Conservation (phyloP, 106 monocot genomes). For the Dendrobium officinale region DNA sequence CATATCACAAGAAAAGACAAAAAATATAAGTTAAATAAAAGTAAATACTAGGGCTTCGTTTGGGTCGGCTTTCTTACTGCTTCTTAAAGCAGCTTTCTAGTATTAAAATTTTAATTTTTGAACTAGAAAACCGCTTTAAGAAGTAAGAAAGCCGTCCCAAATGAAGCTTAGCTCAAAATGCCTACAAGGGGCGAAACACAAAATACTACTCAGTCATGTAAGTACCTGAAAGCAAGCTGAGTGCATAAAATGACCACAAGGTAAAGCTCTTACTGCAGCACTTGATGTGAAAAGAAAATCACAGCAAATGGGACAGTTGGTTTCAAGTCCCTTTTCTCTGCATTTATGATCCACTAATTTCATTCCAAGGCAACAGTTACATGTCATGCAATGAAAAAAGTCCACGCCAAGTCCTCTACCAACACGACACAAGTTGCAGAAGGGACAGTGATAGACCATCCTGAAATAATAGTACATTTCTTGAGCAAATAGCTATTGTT, state of each 20-base stretch:
- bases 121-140: too few relatives aligned
- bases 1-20: neutral
- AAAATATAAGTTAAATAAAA: conserved; percentile 77
- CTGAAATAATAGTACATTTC: conserved; percentile 27
- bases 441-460: conserved; percentile 95
- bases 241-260: conserved; percentile 99
- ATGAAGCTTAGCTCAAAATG: conserved; percentile 36
- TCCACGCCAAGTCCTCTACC: conserved; percentile 93
- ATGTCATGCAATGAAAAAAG: conserved; percentile 98
- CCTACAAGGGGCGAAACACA: conserved; percentile 53
- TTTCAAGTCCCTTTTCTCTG: conserved; percentile 76
- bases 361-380: conserved; percentile 98
- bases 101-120: too few relatives aligned
- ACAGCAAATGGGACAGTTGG: conserved; percentile 97
- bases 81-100: too few relatives aligned
- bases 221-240: conserved; percentile 96
- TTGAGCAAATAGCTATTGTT: neutral
- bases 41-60: conserved; percentile 35
- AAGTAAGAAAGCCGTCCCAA: too few relatives aligned
- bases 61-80: too few relatives aligned
- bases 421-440: conserved; percentile 95
- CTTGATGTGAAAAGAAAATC: conserved; percentile 97
- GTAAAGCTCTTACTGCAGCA: conserved; percentile 75
- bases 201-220: conserved; percentile 63
- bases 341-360: conserved; percentile 88